Base-by-base conservation (phyloP, 2,329 filamentous ascomycete genomes). In the Bipolaris bicolor region DNA sequence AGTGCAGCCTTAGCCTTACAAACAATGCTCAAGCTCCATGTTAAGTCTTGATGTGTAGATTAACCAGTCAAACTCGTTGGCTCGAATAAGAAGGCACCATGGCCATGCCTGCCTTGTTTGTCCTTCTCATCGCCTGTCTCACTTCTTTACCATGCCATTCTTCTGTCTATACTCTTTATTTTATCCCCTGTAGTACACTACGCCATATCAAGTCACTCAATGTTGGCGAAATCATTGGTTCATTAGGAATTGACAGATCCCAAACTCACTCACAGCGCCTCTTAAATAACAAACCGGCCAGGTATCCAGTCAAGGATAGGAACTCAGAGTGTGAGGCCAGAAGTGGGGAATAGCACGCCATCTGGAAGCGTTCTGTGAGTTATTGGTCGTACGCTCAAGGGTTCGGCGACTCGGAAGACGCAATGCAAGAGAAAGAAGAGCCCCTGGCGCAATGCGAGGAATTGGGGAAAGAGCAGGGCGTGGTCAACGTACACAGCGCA, bases 191-290 rank as follows among this genome's bases (percentile, higher is more conserved):
- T 67, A 39, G 18, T 36, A 13, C 10, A 24, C 18, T 89, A 61
- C 79, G 82, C 65, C 86, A 89, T 74, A 68, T 66, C 44, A 67
- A 79, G 58, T 74, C 75, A 56, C 69, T 78, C 44, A 66, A 80
- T 20, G 63, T 81, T 29, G 70, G 78, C 2, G 73, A 76, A 29
- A 79, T 81, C 33, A 63, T 68, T 7, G 65, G 68, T 43, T 78
- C 82, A 7, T 80, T 89, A 18, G 81, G 86, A 55, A 78, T 82
- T 52, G 82, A 81, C 31, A 86, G 85, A 15, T 88, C 88, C 69
- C 85, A 88, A 49, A 76, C 88, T 22, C 82, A 76, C 88, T 22
- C 82, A 81, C 64, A 83, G 78, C 54, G 74, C 83, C n/a, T 74
- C 77, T 37, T 70, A 73, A 71, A 75, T 48, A 57, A 66, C 26